phyloP scores from a whole-genome alignment of 495 filamentous ascomycete genomes.

The Aspergillus sparsus region DNA sequence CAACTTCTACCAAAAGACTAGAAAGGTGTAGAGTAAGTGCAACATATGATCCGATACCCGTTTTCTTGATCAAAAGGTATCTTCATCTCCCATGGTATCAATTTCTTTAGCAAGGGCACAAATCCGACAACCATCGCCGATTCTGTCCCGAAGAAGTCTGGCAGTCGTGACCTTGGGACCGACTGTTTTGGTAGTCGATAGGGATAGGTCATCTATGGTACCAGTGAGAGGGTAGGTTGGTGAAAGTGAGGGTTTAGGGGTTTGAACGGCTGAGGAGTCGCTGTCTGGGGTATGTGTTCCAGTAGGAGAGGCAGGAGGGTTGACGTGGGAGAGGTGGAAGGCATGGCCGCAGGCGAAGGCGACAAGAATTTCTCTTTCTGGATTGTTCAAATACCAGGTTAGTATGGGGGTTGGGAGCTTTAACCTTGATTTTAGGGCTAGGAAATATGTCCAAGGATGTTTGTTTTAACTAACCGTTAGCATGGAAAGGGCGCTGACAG shows the following conservation, averaged over 20 bases:
- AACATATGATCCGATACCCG: neutral
- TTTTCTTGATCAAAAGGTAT: slow-evolving; percentile 16
- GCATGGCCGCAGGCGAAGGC: slow-evolving; percentile 91
- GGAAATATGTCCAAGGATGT: neutral
- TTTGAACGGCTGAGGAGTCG: slow-evolving; percentile 26
- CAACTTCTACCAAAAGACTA: slow-evolving; percentile 6
- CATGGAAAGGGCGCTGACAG: slow-evolving; percentile 59
- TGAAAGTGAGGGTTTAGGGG: slow-evolving; percentile 31
- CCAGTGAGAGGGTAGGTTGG: slow-evolving; percentile 3
- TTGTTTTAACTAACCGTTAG: slow-evolving; percentile 45
- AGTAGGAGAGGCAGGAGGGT: slow-evolving; percentile 41
- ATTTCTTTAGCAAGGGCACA: slow-evolving; percentile 52
- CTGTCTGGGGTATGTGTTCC: slow-evolving; percentile 23
- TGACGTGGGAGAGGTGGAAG: slow-evolving; percentile 83
- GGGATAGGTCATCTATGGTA: slow-evolving; percentile 20
- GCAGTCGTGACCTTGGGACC: slow-evolving; percentile 90
- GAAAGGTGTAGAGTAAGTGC: too few relatives aligned
- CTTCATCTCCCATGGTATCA: slow-evolving; percentile 36
- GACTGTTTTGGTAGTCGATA: slow-evolving; percentile 58
- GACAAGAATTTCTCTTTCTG: slow-evolving; percentile 76
- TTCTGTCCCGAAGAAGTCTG: slow-evolving; percentile 68
- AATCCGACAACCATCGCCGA: slow-evolving; percentile 70
- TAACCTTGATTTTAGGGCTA: neutral
- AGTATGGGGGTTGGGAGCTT: neutral
- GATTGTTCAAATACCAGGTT: slow-evolving; percentile 15